Percentiles rank a stretch among this genome's conserved stretches.
These are phyloP conservation scores for Paspalum notatum DNA, from an alignment of 176 grass and related monocot genomes.

Conservation along the genomic window DNA sequence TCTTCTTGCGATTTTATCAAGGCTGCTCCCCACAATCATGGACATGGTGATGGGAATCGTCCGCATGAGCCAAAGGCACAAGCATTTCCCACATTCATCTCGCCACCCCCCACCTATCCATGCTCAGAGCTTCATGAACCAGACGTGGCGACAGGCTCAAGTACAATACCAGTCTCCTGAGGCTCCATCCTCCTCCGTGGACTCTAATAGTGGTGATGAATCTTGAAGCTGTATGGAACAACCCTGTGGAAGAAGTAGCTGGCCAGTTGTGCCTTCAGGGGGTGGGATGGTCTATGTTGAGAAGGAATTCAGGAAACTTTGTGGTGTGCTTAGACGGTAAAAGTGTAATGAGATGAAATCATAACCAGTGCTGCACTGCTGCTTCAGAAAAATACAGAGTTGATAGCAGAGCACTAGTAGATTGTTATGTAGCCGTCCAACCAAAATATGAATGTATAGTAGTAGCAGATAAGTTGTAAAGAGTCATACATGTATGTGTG, in stretches of 20 bases:
- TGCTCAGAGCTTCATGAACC: constrained; percentile 40
- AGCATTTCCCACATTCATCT: constrained; percentile 17
- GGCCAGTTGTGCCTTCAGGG: background rate
- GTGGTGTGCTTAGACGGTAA: background rate
- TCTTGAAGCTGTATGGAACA: constrained; percentile 6
- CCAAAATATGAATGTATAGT: too few species aligned
- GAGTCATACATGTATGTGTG: too few species aligned
- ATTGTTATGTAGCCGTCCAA: too few species aligned
- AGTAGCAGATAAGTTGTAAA: too few species aligned
- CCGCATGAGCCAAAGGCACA: constrained; percentile 6
- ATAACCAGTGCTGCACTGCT: background rate
- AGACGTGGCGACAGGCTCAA: background rate
- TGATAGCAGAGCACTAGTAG: too few species aligned
- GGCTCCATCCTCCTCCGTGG: constrained; percentile 3
- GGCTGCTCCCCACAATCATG: constrained; percentile 61
- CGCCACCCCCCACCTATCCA: background rate
- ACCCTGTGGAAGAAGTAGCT: constrained; percentile 2
- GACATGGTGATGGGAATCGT: constrained; percentile 34
- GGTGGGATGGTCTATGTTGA: background rate
- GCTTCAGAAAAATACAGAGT: background rate
- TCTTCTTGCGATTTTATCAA: constrained; percentile 57
- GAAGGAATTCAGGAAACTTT: background rate
- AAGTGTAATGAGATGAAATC: background rate
- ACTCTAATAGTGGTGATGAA: constrained; percentile 14
- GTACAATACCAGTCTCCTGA: constrained; percentile 13